Evolutionary conservation across 768 basidiomycete genomes (phyloP).

Genomic region (Tricholomella constricta): DNA sequence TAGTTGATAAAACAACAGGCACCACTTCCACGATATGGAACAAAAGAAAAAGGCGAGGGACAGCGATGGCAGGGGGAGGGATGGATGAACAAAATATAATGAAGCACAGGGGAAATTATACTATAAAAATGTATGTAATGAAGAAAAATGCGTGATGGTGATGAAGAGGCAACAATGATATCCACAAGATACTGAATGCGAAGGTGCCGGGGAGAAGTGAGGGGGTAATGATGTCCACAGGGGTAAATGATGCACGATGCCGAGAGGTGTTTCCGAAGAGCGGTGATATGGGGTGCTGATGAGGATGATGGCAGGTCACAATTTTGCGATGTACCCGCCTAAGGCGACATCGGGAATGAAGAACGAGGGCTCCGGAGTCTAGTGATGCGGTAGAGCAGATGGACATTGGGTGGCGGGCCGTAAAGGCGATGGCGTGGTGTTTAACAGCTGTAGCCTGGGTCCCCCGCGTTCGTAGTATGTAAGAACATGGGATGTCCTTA

Average conservation of each 20-base stretch:
- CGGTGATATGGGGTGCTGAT: slow-evolving; percentile 9
- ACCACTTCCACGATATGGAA: slow-evolving; percentile 1
- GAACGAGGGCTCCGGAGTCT: not conserved
- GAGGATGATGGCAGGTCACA: slow-evolving; percentile 9
- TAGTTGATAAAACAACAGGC: slow-evolving; percentile 13
- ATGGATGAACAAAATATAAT: slow-evolving; percentile 13
- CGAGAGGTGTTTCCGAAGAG: slow-evolving; percentile 8
- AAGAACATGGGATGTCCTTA: not conserved
- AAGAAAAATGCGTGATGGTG: slow-evolving; percentile 10
- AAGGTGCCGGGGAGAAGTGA: slow-evolving; percentile 3
- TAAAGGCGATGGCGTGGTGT: not conserved
- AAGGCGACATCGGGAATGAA: slow-evolving; percentile 20
- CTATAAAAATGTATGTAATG: slow-evolving; percentile 15
- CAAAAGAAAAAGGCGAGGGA: slow-evolving; percentile 1
- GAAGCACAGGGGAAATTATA: slow-evolving; percentile 21
- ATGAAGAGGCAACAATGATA: slow-evolving; percentile 16
- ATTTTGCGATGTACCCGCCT: slow-evolving; percentile 16
- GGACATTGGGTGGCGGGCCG: not conserved
- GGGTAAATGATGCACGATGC: slow-evolving; percentile 13
- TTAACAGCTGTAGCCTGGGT: not conserved
- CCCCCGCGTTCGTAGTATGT: not conserved
- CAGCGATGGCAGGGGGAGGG: slow-evolving; percentile 13
- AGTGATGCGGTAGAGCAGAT: not conserved
- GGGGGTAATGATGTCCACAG: slow-evolving; percentile 16
- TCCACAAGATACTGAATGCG: slow-evolving; percentile 7